Conservation (phyloP, 2,329 filamentous ascomycete genomes). For the Fusarium clavum region DNA sequence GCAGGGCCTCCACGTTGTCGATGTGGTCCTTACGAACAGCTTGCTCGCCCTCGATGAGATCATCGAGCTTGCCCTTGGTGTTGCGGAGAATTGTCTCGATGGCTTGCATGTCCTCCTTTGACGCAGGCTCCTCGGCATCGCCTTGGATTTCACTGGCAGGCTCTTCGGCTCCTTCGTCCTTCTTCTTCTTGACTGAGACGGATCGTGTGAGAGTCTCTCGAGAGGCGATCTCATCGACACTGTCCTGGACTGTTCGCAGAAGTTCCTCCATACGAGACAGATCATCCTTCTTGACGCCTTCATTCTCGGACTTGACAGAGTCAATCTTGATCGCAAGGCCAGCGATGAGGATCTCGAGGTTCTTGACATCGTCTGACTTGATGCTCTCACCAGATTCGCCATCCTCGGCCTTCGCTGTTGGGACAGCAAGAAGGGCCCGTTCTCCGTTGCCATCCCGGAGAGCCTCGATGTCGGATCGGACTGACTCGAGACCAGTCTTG, state of each 20-base stretch:
- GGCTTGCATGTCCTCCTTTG: conserved; percentile 84
- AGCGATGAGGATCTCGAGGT: conserved; percentile 84
- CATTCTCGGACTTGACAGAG: conserved; percentile 51
- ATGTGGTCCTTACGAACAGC: conserved; percentile 74
- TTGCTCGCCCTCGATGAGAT: conserved; percentile 78
- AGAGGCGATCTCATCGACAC: conserved; percentile 58
- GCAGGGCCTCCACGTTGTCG: conserved; percentile 71
- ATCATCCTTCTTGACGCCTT: conserved; percentile 63
- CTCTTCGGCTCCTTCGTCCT: conserved; percentile 33
- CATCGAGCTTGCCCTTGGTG: conserved; percentile 88
- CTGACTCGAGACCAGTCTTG: conserved; percentile 78
- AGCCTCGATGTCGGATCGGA: conserved; percentile 80
- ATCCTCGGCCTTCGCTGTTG: conserved; percentile 38
- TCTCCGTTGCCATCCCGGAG: conserved; percentile 68
- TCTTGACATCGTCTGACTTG: conserved; percentile 81
- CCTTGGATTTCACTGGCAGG: conserved; percentile 15
- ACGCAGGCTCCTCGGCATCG: conserved; percentile 54
- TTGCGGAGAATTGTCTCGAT: conserved; percentile 92
- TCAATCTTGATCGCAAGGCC: conserved; percentile 89
- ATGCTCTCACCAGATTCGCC: conserved; percentile 61
- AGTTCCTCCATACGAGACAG: conserved; percentile 66
- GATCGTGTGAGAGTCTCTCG: conserved; percentile 45
- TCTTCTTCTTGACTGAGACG: conserved; percentile 35
- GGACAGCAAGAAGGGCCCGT: conserved; percentile 59
- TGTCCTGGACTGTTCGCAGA: conserved; percentile 60